These are phyloP conservation scores for Xylariales sp. DNA, from an alignment of 2,329 filamentous ascomycete genomes.

Conservation along the genomic window DNA sequence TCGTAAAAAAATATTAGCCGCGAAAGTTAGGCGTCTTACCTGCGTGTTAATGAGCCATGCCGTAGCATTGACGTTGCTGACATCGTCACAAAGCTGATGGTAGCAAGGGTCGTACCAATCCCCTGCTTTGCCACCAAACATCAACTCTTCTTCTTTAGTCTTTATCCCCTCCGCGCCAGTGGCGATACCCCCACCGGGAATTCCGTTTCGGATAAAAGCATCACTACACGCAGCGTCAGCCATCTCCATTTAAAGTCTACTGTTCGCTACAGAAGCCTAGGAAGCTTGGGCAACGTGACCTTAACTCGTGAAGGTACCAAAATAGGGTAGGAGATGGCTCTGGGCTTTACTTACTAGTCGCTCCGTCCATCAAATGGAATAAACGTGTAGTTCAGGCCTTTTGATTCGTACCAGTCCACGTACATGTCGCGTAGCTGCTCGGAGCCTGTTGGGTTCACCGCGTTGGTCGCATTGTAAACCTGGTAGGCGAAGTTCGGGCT, in stretches of 20 bases:
- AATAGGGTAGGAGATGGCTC: neutral
- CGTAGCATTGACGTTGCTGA: conserved; percentile 67
- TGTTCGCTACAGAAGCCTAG: neutral
- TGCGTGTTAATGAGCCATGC: conserved; percentile 72
- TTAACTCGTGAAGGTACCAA: neutral
- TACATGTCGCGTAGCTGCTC: conserved; percentile 76
- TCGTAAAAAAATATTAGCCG: neutral
- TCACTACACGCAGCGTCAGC: conserved; percentile 49
- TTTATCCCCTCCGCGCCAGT: conserved; percentile 72
- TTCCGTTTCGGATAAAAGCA: conserved; percentile 52
- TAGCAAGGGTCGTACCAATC: conserved; percentile 68
- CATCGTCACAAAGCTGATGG: conserved; percentile 70
- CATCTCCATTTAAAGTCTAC: neutral
- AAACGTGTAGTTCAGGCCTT: conserved; percentile 74
- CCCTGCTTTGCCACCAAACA: conserved; percentile 68
- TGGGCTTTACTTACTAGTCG: conserved; percentile 65
- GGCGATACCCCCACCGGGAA: conserved; percentile 73
- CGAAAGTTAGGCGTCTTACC: conserved; percentile 52
- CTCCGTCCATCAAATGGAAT: conserved; percentile 82
- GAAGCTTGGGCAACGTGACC: neutral
- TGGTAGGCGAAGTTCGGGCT: conserved; percentile 74
- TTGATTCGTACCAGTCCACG: conserved; percentile 71
- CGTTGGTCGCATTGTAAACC: conserved; percentile 79
- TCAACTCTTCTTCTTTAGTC: conserved; percentile 61
- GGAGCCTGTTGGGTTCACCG: conserved; percentile 75